These are phyloP conservation scores for Talaromyces stipitatus DNA, from an alignment of 495 filamentous ascomycete genomes.

Conservation along the genomic window DNA sequence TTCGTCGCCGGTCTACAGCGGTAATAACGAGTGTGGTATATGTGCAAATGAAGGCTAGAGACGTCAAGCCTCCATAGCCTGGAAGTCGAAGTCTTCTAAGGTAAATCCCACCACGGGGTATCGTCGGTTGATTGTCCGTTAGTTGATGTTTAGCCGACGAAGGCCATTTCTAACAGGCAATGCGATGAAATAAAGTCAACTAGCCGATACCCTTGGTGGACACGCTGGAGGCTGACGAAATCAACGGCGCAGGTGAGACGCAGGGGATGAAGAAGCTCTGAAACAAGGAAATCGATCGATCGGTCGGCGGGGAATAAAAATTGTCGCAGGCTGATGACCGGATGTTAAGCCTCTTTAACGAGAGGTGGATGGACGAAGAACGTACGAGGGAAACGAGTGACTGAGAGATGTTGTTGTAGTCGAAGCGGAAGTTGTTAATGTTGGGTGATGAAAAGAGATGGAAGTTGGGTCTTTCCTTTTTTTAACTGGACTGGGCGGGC, in stretches of 20 bases:
- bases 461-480: background rate
- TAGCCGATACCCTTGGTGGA: background rate
- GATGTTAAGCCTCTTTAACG: background rate
- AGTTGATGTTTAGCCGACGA: background rate
- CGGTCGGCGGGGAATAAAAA: background rate
- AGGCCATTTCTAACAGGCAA: background rate
- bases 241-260: background rate
- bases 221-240: background rate
- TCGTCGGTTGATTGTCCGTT: background rate
- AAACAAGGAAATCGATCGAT: background rate
- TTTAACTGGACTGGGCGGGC: background rate
- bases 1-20: conserved; percentile 7
- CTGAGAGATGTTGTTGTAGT: background rate
- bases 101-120: background rate
- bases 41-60: background rate
- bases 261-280: conserved; percentile 4
- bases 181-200: background rate
- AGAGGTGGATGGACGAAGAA: background rate
- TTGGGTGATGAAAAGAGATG: too few relatives aligned
- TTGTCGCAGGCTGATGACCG: background rate
- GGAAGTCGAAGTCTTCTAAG: background rate
- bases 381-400: background rate
- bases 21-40: conserved; percentile 1
- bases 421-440: background rate
- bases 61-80: conserved; percentile 7